A percentile compares a stretch with the other conserved stretches of the same genome.
Conservation (phyloP, 2,329 filamentous ascomycete genomes). For the Alternaria metachromatica region DNA sequence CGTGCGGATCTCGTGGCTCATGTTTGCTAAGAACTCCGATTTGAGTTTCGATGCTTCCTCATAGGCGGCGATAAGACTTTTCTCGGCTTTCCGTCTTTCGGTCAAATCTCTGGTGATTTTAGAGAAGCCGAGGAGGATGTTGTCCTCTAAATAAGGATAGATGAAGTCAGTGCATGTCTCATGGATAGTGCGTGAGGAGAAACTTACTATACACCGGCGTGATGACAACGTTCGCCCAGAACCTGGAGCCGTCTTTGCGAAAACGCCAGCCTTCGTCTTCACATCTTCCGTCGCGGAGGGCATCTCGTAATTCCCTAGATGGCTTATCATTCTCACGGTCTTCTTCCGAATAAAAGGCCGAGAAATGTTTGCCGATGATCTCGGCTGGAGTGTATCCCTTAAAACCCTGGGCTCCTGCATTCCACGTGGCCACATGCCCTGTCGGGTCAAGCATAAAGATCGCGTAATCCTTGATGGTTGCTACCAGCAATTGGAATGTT, state of each 20-base stretch:
- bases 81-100: slow-evolving; percentile 62
- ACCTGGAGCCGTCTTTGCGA: slow-evolving; percentile 63
- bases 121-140: slow-evolving; percentile 63
- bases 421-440: slow-evolving; percentile 66
- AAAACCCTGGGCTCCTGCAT: slow-evolving; percentile 61
- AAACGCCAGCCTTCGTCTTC: slow-evolving; percentile 68
- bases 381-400: slow-evolving; percentile 64
- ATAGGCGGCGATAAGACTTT: slow-evolving; percentile 63
- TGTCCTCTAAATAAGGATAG: slow-evolving; percentile 38
- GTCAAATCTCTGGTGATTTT: slow-evolving; percentile 66
- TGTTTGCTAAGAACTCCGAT: slow-evolving; percentile 67
- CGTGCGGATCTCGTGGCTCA: slow-evolving; percentile 69
- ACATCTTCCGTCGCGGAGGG: slow-evolving; percentile 61
- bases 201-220: slow-evolving; percentile 57
- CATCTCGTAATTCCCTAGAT: slow-evolving; percentile 58
- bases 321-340: slow-evolving; percentile 60
- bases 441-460: slow-evolving; percentile 67
- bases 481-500: slow-evolving; percentile 66
- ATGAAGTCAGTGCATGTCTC: neutral
- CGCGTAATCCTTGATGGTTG: slow-evolving; percentile 67
- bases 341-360: slow-evolving; percentile 62
- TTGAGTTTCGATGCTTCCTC: slow-evolving; percentile 70
- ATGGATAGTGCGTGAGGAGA: neutral
- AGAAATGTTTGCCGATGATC: slow-evolving; percentile 66
- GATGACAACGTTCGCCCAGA: slow-evolving; percentile 68